Base-by-base conservation (phyloP, 768 basidiomycete species). In the Podaxis rugospora region DNA sequence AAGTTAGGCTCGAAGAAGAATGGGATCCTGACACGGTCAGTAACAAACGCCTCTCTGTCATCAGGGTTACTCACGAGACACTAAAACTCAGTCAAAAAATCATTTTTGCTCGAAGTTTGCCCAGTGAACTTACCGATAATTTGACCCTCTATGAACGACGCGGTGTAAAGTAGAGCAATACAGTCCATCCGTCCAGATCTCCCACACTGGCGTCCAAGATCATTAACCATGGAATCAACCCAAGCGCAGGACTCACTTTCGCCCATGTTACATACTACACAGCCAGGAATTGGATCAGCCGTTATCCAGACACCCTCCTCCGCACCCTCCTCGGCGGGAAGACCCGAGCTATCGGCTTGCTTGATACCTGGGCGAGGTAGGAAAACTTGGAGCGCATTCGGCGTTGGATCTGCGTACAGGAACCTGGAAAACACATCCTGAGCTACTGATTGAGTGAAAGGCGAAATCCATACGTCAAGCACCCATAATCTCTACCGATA, bases 1-100 rank as follows among this genome's bases (percentile, higher is more conserved):
- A 92, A 93, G 60, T 91, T 92, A 0, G 95, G 94, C 71, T 96
- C 95, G 64, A 91, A 96, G 80, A 97, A 97, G 75, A 96, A 96
- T 0, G 95, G 95, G 18, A 95, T 81, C 7, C 91, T 93, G 59
- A 0, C 11, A 28, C 7, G 18, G 54, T 55, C 51, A 59, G 50
- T 25, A 46, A 32, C 57, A 42, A 11, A 21, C 44, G 11, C 13
- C 23, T 27, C 4, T 44, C 14, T 14, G 9, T 14, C 27, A 9
- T 53, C 27, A 32, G 51, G 47, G 27, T 27, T 25, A 75, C 90
- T 65, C 72, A 92, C 86, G 92, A 93, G 42, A 95, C 83, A 7
- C 90, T 91, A 67, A 51, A 57, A 52, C 42, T 9, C 14, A 50
- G 7, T 28, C 25, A 10, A 23, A 14, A 50, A 42, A 13, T 37